phyloP scores from a whole-genome alignment of 495 filamentous ascomycete genomes.

The Neurospora africana region DNA sequence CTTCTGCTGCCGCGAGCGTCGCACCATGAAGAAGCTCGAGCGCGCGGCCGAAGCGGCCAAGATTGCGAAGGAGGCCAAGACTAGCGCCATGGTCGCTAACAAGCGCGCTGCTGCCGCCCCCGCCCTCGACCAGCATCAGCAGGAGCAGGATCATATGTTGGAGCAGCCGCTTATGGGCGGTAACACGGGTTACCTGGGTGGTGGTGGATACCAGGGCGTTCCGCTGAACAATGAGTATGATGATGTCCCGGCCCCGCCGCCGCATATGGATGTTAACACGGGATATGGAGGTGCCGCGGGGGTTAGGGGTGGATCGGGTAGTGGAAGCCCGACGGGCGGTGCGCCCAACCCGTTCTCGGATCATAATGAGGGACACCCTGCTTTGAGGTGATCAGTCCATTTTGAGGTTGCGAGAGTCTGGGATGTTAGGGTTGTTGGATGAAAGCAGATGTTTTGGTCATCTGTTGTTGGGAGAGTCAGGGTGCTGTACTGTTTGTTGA shows the following conservation, averaged over 20 bases:
- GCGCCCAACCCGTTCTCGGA: not conserved
- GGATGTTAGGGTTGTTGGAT: not conserved
- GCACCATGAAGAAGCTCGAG: slow-evolving; percentile 20
- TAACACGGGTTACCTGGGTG: not conserved
- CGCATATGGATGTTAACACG: not conserved
- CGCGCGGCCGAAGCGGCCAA: slow-evolving; percentile 25
- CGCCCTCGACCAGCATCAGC: not conserved
- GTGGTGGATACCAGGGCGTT: not conserved
- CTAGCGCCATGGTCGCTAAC: slow-evolving; percentile 9
- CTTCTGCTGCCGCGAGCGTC: slow-evolving; percentile 30
- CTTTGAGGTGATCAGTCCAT: not conserved
- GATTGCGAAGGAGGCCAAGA: slow-evolving; percentile 26
- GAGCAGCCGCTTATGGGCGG: slow-evolving; percentile 24
- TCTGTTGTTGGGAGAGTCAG: not conserved
- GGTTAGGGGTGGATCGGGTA: not conserved
- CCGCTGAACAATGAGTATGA: not conserved
- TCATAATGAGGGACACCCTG: not conserved
- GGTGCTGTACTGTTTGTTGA: not conserved
- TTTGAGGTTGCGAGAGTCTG: not conserved
- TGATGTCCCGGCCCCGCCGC: not conserved
- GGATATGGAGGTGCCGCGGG: not conserved
- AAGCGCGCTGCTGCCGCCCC: slow-evolving; percentile 11
- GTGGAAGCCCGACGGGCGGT: not conserved
- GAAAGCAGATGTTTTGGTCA: not conserved
- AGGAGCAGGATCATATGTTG: not conserved